phyloP scores from a whole-genome alignment of 2,329 filamentous ascomycete species.

The Geosmithia morbida region DNA sequence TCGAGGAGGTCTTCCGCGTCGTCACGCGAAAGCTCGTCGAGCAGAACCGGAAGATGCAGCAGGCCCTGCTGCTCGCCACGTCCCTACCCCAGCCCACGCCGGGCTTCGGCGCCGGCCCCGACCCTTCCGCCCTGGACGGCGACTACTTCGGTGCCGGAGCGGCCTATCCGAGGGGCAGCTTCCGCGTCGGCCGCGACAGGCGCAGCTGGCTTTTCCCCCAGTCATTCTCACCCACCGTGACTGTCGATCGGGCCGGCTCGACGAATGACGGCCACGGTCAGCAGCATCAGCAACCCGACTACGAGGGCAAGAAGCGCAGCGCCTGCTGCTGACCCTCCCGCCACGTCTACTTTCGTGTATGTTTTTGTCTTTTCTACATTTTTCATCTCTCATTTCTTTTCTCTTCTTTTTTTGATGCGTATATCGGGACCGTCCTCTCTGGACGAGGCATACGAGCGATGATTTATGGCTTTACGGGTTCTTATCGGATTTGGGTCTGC shows the following conservation, averaged over 20 bases:
- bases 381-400: neutral
- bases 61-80: conserved; percentile 40
- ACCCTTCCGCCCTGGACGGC: conserved; percentile 11
- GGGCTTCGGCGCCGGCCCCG: conserved; percentile 9
- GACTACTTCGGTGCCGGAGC: conserved; percentile 33
- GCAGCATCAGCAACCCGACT: conserved; percentile 9
- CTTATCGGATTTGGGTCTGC: neutral
- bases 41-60: conserved; percentile 49
- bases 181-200: conserved; percentile 41
- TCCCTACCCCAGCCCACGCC: conserved; percentile 31
- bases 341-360: neutral
- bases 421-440: too few species aligned
- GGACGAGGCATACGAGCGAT: neutral
- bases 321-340: conserved; percentile 13
- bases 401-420: neutral
- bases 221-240: conserved; percentile 34
- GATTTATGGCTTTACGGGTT: neutral
- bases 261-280: neutral
- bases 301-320: conserved; percentile 10
- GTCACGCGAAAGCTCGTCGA: conserved; percentile 49
- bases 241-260: conserved; percentile 18
- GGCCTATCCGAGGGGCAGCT: conserved; percentile 29
- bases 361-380: neutral
- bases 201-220: conserved; percentile 46
- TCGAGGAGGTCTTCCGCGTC: conserved; percentile 86